Evolutionary conservation across 1,139 yeast genomes (phyloP).

Genomic region (Candida sanyaensis): DNA sequence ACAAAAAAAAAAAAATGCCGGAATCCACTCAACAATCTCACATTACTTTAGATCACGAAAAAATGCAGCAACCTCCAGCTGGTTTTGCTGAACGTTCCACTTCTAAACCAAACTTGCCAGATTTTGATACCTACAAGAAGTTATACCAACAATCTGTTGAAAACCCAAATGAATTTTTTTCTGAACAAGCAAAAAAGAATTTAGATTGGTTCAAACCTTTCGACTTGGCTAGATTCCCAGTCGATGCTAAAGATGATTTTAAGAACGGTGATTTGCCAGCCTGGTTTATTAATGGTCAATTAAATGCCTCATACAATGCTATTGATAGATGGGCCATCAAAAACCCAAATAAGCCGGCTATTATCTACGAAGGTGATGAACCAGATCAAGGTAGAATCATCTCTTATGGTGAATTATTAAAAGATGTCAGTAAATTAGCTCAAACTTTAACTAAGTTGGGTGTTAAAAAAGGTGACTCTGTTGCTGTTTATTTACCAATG

Average conservation of each 20-base stretch:
- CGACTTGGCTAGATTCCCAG: slow-evolving; percentile 58
- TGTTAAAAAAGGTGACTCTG: slow-evolving; percentile 80
- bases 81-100: slow-evolving; percentile 58
- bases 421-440: slow-evolving; percentile 69
- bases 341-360: slow-evolving; percentile 74
- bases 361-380: slow-evolving; percentile 80
- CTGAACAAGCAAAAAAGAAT: slow-evolving; percentile 55
- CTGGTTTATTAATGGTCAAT: slow-evolving; percentile 77
- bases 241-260: slow-evolving; percentile 50
- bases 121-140: slow-evolving; percentile 56
- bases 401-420: slow-evolving; percentile 71
- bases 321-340: slow-evolving; percentile 79
- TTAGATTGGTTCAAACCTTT: slow-evolving; percentile 69
- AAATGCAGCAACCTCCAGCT: slow-evolving; percentile 49
- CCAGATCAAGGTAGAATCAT: slow-evolving; percentile 62
- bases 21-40: slow-evolving; percentile 22
- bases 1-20: slow-evolving; percentile 18
- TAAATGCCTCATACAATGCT: slow-evolving; percentile 76
- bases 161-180: slow-evolving; percentile 66
- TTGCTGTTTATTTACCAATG: slow-evolving; percentile 86
- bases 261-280: slow-evolving; percentile 68
- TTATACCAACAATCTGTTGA: slow-evolving; percentile 69
- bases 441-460: slow-evolving; percentile 67
- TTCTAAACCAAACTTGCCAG: slow-evolving; percentile 48
- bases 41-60: slow-evolving; percentile 46